Evolutionary conservation across 2,329 filamentous ascomycete species (phyloP).

Genomic region (Mariannaea elegans): DNA sequence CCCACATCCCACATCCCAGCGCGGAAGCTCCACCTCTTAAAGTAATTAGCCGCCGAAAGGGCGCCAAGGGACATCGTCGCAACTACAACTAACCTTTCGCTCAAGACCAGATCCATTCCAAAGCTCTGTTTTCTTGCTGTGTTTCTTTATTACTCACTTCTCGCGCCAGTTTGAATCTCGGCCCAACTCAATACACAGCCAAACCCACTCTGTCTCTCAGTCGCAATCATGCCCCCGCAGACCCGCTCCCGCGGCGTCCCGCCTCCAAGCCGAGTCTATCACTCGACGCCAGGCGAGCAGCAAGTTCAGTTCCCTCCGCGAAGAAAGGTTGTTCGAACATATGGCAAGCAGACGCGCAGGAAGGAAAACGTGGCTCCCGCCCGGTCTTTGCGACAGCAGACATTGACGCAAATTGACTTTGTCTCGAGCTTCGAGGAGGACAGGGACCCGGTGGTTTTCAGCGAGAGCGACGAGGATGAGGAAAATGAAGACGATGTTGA

Average conservation of each 20-base stretch:
- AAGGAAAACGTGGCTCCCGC: slow-evolving; percentile 28
- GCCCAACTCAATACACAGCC: background rate
- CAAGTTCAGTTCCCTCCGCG: slow-evolving; percentile 51
- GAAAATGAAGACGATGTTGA: slow-evolving; percentile 6
- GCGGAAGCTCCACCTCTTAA: slow-evolving; percentile 27
- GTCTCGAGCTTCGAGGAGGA: slow-evolving; percentile 47
- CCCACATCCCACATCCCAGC: too few species aligned
- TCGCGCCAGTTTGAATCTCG: background rate
- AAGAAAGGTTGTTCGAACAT: slow-evolving; percentile 47
- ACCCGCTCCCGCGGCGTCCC: slow-evolving; percentile 50
- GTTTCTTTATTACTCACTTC: too few species aligned
- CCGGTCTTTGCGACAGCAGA: slow-evolving; percentile 49
- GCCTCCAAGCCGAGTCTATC: slow-evolving; percentile 50
- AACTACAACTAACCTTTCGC: background rate
- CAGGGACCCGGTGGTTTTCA: slow-evolving; percentile 37
- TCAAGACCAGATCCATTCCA: background rate
- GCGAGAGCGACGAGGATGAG: slow-evolving; percentile 39
- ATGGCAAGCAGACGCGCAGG: slow-evolving; percentile 40
- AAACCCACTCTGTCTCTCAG: background rate
- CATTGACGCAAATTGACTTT: slow-evolving; percentile 54
- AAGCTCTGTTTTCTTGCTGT: too few species aligned
- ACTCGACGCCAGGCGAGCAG: slow-evolving; percentile 48
- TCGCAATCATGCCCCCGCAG: slow-evolving; percentile 45
- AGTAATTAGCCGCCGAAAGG: background rate
- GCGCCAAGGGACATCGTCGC: background rate